A percentile compares a stretch with the other conserved stretches of the same genome.
These are phyloP conservation scores for Cucurbita moschata DNA, from an alignment of 306 rosid genomes.

Conservation along the genomic window DNA sequence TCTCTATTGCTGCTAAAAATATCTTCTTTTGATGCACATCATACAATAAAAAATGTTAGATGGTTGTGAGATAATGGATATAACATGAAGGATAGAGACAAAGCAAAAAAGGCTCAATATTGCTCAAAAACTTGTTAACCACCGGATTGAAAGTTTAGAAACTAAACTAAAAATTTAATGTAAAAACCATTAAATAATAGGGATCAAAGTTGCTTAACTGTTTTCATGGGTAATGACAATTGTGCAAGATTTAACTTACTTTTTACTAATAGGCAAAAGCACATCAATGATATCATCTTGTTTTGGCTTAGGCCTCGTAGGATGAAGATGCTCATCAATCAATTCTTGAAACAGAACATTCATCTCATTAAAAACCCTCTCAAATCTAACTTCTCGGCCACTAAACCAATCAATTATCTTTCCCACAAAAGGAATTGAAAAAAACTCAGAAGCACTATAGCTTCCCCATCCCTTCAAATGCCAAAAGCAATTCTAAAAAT, in stretches of 20 bases:
- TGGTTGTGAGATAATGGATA: background rate
- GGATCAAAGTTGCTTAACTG: slow-evolving; percentile 5
- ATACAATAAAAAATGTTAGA: too few species aligned
- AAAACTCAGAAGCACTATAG: slow-evolving; percentile 20
- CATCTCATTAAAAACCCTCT: slow-evolving; percentile 16
- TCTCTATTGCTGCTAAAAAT: too few species aligned
- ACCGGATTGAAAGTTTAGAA: background rate
- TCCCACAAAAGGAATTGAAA: slow-evolving; percentile 1
- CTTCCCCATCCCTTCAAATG: slow-evolving; percentile 14
- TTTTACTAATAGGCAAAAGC: slow-evolving; percentile 3
- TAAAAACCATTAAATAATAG: too few species aligned
- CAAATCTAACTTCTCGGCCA: slow-evolving; percentile 14
- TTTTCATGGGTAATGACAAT: slow-evolving; percentile 1
- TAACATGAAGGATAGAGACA: too few species aligned
- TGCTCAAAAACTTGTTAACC: too few species aligned
- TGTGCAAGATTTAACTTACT: background rate
- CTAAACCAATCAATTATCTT: slow-evolving; percentile 14
- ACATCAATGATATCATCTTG: slow-evolving; percentile 21
- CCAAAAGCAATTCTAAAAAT: slow-evolving; percentile 29
- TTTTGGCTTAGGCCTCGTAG: background rate
- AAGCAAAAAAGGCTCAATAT: background rate
- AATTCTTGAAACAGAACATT: slow-evolving; percentile 29
- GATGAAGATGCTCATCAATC: slow-evolving; percentile 16
- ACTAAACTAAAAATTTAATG: too few species aligned
- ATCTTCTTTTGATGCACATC: slow-evolving; percentile 2